phyloP scores from a whole-genome alignment of 2,329 filamentous ascomycete species.

The Pseudogymnoascus sp. region DNA sequence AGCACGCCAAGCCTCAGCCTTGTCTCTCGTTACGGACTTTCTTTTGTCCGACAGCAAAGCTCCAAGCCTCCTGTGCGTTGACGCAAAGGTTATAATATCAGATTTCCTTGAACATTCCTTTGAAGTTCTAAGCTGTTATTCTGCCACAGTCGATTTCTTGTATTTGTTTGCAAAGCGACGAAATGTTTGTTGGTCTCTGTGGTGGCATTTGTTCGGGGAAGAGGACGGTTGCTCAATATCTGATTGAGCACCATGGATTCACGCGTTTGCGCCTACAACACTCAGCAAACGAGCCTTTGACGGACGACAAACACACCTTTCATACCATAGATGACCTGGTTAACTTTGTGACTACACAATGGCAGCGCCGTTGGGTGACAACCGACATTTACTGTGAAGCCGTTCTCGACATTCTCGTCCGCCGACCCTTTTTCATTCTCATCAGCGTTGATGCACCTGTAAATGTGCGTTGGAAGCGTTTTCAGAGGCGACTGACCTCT shows the following conservation, averaged over 20 bases:
- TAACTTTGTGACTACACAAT: constrained; percentile 76
- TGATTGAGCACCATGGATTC: constrained; percentile 78
- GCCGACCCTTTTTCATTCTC: constrained; percentile 86
- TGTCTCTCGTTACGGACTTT: background rate
- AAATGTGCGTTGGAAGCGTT: constrained; percentile 72
- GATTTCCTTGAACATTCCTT: background rate
- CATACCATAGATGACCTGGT: constrained; percentile 58
- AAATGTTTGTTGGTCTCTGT: constrained; percentile 70
- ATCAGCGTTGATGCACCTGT: constrained; percentile 88
- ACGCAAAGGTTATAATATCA: background rate
- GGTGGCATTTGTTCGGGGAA: constrained; percentile 91
- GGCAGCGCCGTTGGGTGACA: constrained; percentile 77
- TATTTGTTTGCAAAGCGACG: constrained; percentile 14
- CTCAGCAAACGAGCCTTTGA: background rate
- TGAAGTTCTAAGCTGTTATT: constrained; percentile 1
- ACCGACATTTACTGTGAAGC: constrained; percentile 69
- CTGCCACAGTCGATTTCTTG: background rate
- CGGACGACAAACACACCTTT: constrained; percentile 38
- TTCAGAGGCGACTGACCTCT: constrained; percentile 42
- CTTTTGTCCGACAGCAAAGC: constrained; percentile 1
- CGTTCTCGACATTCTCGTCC: constrained; percentile 64
- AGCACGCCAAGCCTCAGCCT: constrained; percentile 6
- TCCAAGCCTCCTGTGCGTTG: background rate
- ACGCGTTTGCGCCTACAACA: constrained; percentile 54
- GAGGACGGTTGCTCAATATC: constrained; percentile 77